Conservation (phyloP, 257 asterid genomes). For the Dorcoceras hygrometricum region DNA sequence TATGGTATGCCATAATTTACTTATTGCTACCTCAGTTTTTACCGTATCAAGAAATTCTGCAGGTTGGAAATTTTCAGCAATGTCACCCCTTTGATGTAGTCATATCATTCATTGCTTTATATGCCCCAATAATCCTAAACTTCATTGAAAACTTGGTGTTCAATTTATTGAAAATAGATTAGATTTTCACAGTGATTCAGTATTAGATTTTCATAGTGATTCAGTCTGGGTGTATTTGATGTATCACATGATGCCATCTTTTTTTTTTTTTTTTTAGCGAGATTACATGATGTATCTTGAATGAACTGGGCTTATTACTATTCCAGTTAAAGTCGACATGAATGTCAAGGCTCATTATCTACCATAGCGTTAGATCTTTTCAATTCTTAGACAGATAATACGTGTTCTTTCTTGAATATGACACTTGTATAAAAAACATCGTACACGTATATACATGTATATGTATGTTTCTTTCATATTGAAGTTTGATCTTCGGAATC, state of each 20-base stretch:
- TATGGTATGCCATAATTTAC: background rate
- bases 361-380: background rate
- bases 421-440: background rate
- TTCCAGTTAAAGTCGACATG: background rate
- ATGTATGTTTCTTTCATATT: background rate
- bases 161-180: too few relatives aligned
- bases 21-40: background rate
- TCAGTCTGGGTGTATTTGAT: background rate
- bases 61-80: background rate
- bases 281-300: background rate
- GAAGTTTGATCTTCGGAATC: background rate
- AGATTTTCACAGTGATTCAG: too few relatives aligned
- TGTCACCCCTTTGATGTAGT: background rate
- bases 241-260: background rate
- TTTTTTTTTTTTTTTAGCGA: too few relatives aligned
- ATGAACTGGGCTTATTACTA: background rate
- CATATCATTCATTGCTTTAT: too few relatives aligned
- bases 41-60: background rate
- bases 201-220: too few relatives aligned
- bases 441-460: too few relatives aligned
- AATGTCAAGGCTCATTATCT: too few relatives aligned
- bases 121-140: background rate
- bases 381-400: background rate
- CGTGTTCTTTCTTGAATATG: background rate
- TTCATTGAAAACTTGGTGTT: too few relatives aligned